Base-by-base conservation (phyloP, 176 grass and related monocot species). In the Juncus inflexus region DNA sequence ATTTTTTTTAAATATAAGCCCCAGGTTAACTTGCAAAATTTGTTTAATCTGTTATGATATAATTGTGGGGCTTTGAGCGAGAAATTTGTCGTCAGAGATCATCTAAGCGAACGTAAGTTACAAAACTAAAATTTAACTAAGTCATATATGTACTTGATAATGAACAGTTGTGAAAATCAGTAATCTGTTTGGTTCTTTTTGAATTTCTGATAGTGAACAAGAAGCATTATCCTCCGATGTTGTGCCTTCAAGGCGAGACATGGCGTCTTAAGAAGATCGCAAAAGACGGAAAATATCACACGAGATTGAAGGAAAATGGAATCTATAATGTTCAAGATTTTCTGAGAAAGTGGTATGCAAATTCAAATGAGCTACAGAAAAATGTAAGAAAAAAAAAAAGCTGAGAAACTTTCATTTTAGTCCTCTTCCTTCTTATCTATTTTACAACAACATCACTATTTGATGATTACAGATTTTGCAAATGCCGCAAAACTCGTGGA, bases 201-300 rank as follows among this genome's bases (percentile, higher is more conserved):
- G 64, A 2, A 12, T 11, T n/a, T 67, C 12, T 67, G 13, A 67
- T 35, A 56, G 37, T 12, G 11, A 12, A 51, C 52, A 11, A 3
- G 66, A 69, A 69, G 36, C 51, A 56, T 42, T 7, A 39, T 9
- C 43, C 43, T 47, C 43, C 43, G 2, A 15, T 57, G 2, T 53
- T 53, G 15, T 42, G 6, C 6, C 66, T 39, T 40, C 6, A 15
- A 3, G 66, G 55, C 55, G 4, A 36, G 40, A 10, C 37, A 6
- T 69, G n/a, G 6, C 52, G 7, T 12, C 66, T 69, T 55, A 55
- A 40, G 52, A 69, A 69, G 37, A 53, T 69, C 11, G 66, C 50
- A 69, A 55, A 42, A 47, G 43, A 47, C 9, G 43, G 43, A 14
- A 15, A 41, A 35, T 69, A 15, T 5, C 9, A 3, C 2, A 16